Evolutionary conservation across 176 grass and related monocot species (phyloP), one percentile per base, ranked within the genome.

Genomic region (Eragrostis curvula): DNA sequence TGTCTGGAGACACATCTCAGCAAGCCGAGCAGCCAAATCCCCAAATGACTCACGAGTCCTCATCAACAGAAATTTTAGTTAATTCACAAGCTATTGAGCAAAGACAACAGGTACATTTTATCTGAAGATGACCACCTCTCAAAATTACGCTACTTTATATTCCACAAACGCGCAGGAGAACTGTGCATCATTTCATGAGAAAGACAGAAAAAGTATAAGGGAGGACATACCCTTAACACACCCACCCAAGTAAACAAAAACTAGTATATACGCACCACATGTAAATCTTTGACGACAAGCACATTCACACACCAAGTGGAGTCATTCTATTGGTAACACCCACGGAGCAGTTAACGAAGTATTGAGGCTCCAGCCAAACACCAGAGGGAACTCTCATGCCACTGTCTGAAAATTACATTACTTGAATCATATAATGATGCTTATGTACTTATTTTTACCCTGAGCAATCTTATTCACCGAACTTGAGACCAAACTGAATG

Each of bases 81-180:
- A 66, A 77, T 77, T 48, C 83, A 58, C 72, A 65, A 85, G 55
- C 17, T 42, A 48, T 65, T 12, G 65, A 57, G 46, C 71, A 71
- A 85, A 36, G 14, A 28, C 87, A 71, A 9, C 83, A 89, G 87
- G 87, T 89, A 85, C 40, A 44, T 75, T 8, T 64, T 61, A 17
- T 79, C 23, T 55, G 57, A 70, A 15, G 36, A 61, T 71, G 70
- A 45, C 10, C 21, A 75, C 46, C 12, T 21, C 44, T 71, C 41
- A 58, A 83, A 53, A 75, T 17, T 6, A n/a, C 80, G 21, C 13
- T 25, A 28, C 5, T 61, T 61, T 24, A 11, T 58, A 28, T 61
- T 27, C 6, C 5, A 1, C 3, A 14, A 3, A 28, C 24, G 27
- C 5, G 11, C 10, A 36, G 32, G 4, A 36, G 32, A 36, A 4